Evolutionary conservation across 305 asterid species (phyloP), one percentile per base, ranked within the genome.

Genomic region (Caryopteris hybrid): DNA sequence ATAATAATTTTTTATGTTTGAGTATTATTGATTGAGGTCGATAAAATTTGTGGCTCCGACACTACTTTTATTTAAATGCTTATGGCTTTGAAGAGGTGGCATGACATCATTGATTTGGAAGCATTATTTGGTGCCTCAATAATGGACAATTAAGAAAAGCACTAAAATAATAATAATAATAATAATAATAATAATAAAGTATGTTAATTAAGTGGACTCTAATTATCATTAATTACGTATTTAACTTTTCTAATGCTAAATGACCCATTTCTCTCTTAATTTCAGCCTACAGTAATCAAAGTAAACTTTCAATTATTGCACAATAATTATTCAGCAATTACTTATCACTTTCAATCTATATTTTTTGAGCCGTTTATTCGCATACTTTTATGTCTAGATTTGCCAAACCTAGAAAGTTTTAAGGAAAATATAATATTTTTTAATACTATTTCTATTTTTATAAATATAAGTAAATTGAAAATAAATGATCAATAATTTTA

Each of bases 391-490:
- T 17, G 6, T 6, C 3, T 70, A 71, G 85, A 64, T 63, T 63
- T 77, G 82, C 85, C 85, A 43, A 74, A 77, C 85, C 82, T 80
- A 68, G 1, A 9, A 33, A 36, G 5, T 22, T 14, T 43, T 18
- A 3, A 36, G 6, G 38, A 20, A 2, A 48, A 8, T 5, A 45
- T 43, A 3, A 3, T 31, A 36, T 5, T 36, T 36, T 36, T 36
- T 36, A 6, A 6, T 5, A 8, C 41, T 36, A 46, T 9, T 12
- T 4, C 20, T 12, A 22, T 11, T 17, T 18, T 18, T 1, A 46
- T 0, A 16, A 46, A 25, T n/a, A 25, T 25, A 25, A 25, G 31
- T 25, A 25, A 25, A n/a, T n/a, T n/a, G n/a, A n/a, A n/a, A n/a
- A n/a, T n/a, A n/a, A n/a, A n/a, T n/a, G n/a, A n/a, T n/a, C n/a